Evolutionary conservation across 192 early-diverging fungal species (phyloP), one percentile per base, ranked within the genome.

Genomic region (Coemansia sp.): DNA sequence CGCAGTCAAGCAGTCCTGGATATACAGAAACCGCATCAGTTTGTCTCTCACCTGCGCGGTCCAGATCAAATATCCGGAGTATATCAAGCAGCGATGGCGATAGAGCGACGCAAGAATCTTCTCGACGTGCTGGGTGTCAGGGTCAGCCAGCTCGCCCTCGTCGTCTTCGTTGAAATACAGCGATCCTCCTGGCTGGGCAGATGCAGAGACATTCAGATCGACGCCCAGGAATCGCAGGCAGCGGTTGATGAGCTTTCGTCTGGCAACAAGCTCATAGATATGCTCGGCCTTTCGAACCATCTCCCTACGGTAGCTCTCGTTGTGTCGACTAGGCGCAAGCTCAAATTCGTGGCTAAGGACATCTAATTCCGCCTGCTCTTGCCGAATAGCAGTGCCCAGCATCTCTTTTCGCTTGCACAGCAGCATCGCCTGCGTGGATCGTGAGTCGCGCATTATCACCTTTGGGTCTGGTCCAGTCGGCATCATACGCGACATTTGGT

Each of bases 41-140:
- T 89, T 81, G 70, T 97, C 94, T 32, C 95, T 88, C 10, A 97
- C 87, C 38, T 87, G 85, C 48, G 86, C 87, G 58, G 94, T 97
- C 93, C 93, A 97, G 16, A 95, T 83, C 44, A 93, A 75, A 51
- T 90, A 86, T 2, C 93, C 84, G 57, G 94, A 95, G 77, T 97
- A 94, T 0, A 93, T 87, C 75, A 96, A 80, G 64, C 88, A 94
- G 20, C 89, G 83, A 69, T 90, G 88, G 39, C 88, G 82, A 67
- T 94, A 95, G 17, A 77, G 69, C 61, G 84, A 63, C 3, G 76
- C 84, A 7, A 82, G 54, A 3, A 77, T 67, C 56, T 83, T 80
- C 38, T 85, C 84, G 25, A 81, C 74, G 42, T 83, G 71, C 49
- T 83, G 73, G 10, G 72, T 79, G 40, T 83, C 81, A 11, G 68